These are phyloP conservation scores for Fomitopsis schrenkii DNA, from an alignment of 1,284 basidiomycete species.

Conservation along the genomic window DNA sequence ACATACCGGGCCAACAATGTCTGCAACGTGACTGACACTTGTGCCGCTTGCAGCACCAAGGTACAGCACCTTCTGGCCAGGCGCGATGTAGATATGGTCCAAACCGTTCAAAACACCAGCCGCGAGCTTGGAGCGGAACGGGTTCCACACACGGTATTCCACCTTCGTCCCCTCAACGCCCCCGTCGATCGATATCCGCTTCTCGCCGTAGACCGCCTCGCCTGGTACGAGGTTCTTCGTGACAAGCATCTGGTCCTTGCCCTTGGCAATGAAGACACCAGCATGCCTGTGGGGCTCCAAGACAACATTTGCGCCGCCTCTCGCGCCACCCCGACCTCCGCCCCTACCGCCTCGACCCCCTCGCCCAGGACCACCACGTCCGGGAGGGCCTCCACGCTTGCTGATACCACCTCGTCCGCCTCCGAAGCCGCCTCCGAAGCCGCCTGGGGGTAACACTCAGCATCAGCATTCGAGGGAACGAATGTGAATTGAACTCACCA, in stretches of 20 bases:
- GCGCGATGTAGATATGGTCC: constrained; percentile 91
- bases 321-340: constrained; percentile 61
- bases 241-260: constrained; percentile 96
- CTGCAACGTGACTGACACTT: constrained; percentile 97
- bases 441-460: background rate
- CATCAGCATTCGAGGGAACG: background rate
- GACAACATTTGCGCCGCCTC: constrained; percentile 82
- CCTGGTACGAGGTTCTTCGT: constrained; percentile 98
- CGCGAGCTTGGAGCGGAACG: constrained; percentile 96
- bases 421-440: constrained; percentile 35
- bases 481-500: constrained; percentile 8
- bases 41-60: constrained; percentile 97
- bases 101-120: constrained; percentile 96
- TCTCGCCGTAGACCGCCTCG: constrained; percentile 98
- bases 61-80: constrained; percentile 96
- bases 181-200: constrained; percentile 84
- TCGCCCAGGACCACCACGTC: constrained; percentile 37
- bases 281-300: constrained; percentile 95
- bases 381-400: constrained; percentile 36
- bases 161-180: constrained; percentile 82
- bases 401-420: constrained; percentile 33
- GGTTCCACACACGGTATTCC: constrained; percentile 99
- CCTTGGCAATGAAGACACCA: constrained; percentile 92
- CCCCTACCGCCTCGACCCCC: constrained; percentile 45
- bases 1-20: constrained; percentile 91